Percentiles rank a stretch among this genome's conserved stretches.
Conservation (phyloP, 176 grass and related monocot genomes). For the Oryza meyeriana region DNA sequence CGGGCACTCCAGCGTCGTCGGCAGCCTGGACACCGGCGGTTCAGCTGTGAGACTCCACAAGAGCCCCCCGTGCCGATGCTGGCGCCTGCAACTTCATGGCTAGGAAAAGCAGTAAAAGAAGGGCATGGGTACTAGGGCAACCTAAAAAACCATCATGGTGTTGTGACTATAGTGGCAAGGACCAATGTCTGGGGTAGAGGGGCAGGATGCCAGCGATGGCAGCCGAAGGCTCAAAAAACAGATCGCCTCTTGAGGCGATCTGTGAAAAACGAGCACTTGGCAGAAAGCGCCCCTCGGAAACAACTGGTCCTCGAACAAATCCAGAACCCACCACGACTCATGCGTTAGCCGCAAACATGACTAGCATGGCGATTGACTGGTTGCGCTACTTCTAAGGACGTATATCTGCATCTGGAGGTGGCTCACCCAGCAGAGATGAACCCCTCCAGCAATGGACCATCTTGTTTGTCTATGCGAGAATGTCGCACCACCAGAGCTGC, state of each 20-base stretch:
- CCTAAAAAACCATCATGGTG: constrained; percentile 58
- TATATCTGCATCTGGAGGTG: constrained; percentile 46
- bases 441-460: constrained; percentile 17
- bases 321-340: constrained; percentile 48
- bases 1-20: constrained; percentile 17
- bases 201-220: constrained; percentile 44
- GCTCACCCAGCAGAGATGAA: constrained; percentile 25
- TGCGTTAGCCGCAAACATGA: constrained; percentile 58
- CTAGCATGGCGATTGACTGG: constrained; percentile 21
- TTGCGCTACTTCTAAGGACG: constrained; percentile 23
- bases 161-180: constrained; percentile 46
- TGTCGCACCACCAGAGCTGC: constrained; percentile 90
- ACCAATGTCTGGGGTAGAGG: constrained; percentile 47
- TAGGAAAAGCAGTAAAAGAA: constrained; percentile 45
- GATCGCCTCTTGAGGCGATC: constrained; percentile 33
- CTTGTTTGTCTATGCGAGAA: constrained; percentile 61
- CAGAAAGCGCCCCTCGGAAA: constrained; percentile 50
- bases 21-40: neutral
- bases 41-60: constrained; percentile 25
- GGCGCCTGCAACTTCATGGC: constrained; percentile 36
- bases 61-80: neutral
- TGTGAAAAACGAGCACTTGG: constrained; percentile 69
- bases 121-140: constrained; percentile 35
- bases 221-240: constrained; percentile 76
- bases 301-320: constrained; percentile 53